Evolutionary conservation across 2,329 filamentous ascomycete species (phyloP).

Genomic region (Penicillium sp.): DNA sequence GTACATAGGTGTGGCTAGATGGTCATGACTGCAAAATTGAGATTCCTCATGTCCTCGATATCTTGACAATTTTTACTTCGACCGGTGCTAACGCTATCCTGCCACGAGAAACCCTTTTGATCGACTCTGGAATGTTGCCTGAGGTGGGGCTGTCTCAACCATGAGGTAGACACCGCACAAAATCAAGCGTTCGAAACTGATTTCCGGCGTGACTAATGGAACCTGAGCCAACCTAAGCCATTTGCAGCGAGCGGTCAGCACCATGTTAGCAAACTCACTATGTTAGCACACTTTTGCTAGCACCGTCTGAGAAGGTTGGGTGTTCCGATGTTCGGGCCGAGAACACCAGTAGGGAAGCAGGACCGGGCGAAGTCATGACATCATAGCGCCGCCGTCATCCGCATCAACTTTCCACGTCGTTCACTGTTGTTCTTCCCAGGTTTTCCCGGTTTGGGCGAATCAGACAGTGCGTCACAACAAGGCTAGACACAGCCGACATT

Average conservation of each 20-base stretch:
- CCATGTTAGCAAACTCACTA: too few relatives aligned
- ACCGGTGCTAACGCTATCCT: not conserved
- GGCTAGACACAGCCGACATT: not conserved
- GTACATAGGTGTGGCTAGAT: too few relatives aligned
- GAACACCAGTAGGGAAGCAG: not conserved
- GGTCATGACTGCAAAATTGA: too few relatives aligned
- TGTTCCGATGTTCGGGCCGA: not conserved
- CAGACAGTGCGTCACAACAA: not conserved
- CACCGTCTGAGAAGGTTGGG: too few relatives aligned
- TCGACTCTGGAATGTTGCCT: not conserved
- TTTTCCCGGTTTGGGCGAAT: not conserved
- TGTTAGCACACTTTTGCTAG: too few relatives aligned
- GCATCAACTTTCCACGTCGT: not conserved
- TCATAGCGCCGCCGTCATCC: conserved; percentile 12
- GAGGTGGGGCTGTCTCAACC: not conserved
- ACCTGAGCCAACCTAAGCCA: not conserved
- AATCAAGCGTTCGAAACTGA: not conserved
- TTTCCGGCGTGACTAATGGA: not conserved
- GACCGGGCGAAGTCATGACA: conserved; percentile 15
- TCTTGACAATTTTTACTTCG: too few relatives aligned
- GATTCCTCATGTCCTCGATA: too few relatives aligned
- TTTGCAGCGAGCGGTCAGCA: not conserved
- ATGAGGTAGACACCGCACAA: not conserved
- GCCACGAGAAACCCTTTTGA: not conserved
- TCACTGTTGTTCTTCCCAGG: not conserved